Evolutionary conservation across 495 filamentous ascomycete species (phyloP).

Genomic region (Penicillium cinerascens): DNA sequence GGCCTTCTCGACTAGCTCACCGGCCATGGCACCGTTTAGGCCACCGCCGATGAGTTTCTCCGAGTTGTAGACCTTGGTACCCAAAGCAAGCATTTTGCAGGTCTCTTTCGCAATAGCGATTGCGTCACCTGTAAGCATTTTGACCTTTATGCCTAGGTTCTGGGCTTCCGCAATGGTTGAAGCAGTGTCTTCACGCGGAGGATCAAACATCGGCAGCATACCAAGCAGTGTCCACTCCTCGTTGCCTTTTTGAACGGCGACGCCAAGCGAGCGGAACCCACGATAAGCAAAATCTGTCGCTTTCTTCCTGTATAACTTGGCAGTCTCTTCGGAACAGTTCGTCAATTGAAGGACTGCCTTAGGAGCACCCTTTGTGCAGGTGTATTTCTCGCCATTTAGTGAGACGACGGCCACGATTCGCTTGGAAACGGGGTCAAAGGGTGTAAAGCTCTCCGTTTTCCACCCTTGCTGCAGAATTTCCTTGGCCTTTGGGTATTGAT

Average conservation of each 20-base stretch:
- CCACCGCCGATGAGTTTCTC: conserved; percentile 68
- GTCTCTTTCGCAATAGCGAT: conserved; percentile 75
- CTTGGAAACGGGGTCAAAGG: conserved; percentile 74
- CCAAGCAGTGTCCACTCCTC: conserved; percentile 63
- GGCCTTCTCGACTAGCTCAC: conserved; percentile 68
- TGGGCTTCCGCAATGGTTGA: conserved; percentile 71
- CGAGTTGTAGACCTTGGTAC: conserved; percentile 72
- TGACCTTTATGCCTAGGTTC: conserved; percentile 66
- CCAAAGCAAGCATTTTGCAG: conserved; percentile 70
- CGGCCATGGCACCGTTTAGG: conserved; percentile 63
- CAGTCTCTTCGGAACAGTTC: conserved; percentile 56
- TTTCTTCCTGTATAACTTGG: conserved; percentile 60
- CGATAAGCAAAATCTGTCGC: conserved; percentile 67
- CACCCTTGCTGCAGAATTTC: conserved; percentile 63
- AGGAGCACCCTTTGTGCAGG: conserved; percentile 68
- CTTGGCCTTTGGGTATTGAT: conserved; percentile 63
- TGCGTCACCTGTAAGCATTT: conserved; percentile 74
- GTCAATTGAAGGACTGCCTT: conserved; percentile 64
- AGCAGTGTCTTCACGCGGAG: conserved; percentile 69
- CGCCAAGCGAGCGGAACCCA: conserved; percentile 72
- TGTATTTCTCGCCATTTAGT: conserved; percentile 59
- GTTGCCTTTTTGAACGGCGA: conserved; percentile 61
- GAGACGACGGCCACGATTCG: conserved; percentile 62
- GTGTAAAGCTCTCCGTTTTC: conserved; percentile 66
- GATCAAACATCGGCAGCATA: conserved; percentile 74